Conservation (phyloP, 1,284 basidiomycete species). For the Hemileia vastatrix region DNA sequence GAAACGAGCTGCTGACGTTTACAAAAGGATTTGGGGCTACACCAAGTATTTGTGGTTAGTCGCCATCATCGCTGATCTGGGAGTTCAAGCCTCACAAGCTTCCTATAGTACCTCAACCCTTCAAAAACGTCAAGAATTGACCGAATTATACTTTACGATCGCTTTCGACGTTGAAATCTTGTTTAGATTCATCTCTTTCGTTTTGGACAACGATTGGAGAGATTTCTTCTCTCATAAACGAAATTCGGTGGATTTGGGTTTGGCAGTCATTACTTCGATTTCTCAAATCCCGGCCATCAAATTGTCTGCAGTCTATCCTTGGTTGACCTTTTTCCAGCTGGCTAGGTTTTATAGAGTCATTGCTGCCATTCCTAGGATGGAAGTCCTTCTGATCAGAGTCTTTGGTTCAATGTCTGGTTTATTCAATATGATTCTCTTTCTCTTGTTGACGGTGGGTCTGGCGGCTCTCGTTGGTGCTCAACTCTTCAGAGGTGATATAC, state of each 20-base stretch:
- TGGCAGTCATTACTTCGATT: conserved; percentile 66
- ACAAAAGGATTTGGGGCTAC: conserved; percentile 42
- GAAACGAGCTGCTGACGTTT: conserved; percentile 22
- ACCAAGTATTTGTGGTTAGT: conserved; percentile 51
- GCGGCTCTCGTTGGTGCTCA: conserved; percentile 72
- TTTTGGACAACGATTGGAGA: conserved; percentile 80
- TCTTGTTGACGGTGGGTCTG: conserved; percentile 78
- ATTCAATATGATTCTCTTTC: conserved; percentile 84
- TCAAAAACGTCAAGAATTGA: conserved; percentile 49
- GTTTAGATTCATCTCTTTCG: conserved; percentile 59
- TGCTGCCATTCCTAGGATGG: conserved; percentile 74
- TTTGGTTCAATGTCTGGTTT: conserved; percentile 88
- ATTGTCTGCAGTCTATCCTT: conserved; percentile 61
- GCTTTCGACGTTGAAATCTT: conserved; percentile 82
- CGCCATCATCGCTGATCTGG: conserved; percentile 53
- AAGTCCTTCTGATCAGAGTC: conserved; percentile 66
- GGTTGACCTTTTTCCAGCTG: conserved; percentile 85
- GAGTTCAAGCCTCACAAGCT: conserved; percentile 65
- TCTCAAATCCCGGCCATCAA: conserved; percentile 77
- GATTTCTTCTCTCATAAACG: conserved; percentile 58
- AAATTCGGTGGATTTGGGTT: conserved; percentile 69
- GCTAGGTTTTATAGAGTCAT: conserved; percentile 88
- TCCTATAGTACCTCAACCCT: background rate
- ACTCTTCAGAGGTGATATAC: conserved; percentile 64
- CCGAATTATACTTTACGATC: conserved; percentile 69